Base-by-base conservation (phyloP, 345 rosid species). In the Populus tremula region DNA sequence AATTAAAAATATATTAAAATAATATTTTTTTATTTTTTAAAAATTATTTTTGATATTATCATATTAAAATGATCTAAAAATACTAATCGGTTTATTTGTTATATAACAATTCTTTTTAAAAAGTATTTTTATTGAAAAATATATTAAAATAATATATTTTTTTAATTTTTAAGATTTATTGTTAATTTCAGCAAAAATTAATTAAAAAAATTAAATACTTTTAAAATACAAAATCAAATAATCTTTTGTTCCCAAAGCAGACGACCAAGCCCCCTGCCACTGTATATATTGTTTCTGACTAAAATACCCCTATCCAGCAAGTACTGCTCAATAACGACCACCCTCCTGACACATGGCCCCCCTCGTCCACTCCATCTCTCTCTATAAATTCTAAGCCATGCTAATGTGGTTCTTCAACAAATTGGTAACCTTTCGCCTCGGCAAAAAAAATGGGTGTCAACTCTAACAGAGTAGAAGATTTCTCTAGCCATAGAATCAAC, bases 381-480 rank as follows among this genome's bases (percentile, higher is more conserved):
- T 33, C 13, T 84, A 85, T 85, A 88, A 88, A 84, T 81, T 67
- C 61, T 43, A 67, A 62, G 41, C 72, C 81, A 36, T 23, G 43
- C 67, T 2, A 36, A 12, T 12, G 33, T 11, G 38, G 9, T 73
- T 77, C 85, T 64, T 64, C 80, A 84, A 65, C 70, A 78, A 41
- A 69, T 18, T 64, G 33, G 67, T 39, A 1, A 0, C 31, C 43
- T 33, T 12, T 36, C 45, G 36, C 38, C 56, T 73, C 5, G 8
- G 8, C 12, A 39, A 41, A 18, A 49, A 31, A 70, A 74, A 87
- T 88, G 91, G 87, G 84, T 72, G 80, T 74, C 6, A 83, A 83
- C 79, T 83, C 89, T 38, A 88, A 90, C 76, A 84, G 85, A 67
- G 87, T 87, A 8, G 92, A 90, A 61, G 86, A 82, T 72, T 84